A percentile compares a stretch with the other conserved stretches of the same genome.
phyloP scores from a whole-genome alignment of 768 basidiomycete genomes.

The Phaeotremella fagi region DNA sequence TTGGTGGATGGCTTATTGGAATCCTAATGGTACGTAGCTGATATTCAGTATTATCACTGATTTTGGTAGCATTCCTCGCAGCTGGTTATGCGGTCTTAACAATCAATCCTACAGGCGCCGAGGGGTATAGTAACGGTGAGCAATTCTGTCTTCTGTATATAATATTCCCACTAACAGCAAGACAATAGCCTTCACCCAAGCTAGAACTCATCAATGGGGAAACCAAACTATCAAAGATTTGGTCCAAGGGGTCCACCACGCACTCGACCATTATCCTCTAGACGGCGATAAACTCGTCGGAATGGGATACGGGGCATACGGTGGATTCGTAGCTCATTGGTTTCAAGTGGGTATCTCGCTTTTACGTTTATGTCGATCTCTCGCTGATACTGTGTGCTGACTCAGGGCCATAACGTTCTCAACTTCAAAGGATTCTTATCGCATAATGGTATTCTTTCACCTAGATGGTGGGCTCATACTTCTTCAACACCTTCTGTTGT shows the following conservation, averaged over 20 bases:
- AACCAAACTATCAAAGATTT: slow-evolving; percentile 6
- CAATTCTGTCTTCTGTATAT: too few species aligned
- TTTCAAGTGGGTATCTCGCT: not conserved
- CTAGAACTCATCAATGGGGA: slow-evolving; percentile 1
- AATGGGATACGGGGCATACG: slow-evolving; percentile 4
- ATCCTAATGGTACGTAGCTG: slow-evolving; percentile 1
- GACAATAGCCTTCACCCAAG: slow-evolving; percentile 2
- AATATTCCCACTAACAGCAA: too few species aligned
- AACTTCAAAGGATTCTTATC: not conserved
- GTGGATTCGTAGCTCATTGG: slow-evolving; percentile 4
- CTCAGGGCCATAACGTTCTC: not conserved
- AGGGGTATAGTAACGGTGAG: slow-evolving; percentile 8
- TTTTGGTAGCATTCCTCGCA: not conserved
- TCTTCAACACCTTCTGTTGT: not conserved
- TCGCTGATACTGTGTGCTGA: too few species aligned
- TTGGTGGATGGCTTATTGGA: slow-evolving; percentile 13
- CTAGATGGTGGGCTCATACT: slow-evolving; percentile 3
- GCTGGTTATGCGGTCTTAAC: slow-evolving; percentile 4
- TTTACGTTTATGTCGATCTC: not conserved
- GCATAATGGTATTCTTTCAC: slow-evolving; percentile 1
- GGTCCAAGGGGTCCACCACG: not conserved
- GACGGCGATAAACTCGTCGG: slow-evolving; percentile 1
- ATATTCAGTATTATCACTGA: not conserved
- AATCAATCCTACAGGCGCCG: slow-evolving; percentile 6
- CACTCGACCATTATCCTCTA: not conserved